phyloP scores from a whole-genome alignment of 768 basidiomycete species.

The Lentinus tigrinus region DNA sequence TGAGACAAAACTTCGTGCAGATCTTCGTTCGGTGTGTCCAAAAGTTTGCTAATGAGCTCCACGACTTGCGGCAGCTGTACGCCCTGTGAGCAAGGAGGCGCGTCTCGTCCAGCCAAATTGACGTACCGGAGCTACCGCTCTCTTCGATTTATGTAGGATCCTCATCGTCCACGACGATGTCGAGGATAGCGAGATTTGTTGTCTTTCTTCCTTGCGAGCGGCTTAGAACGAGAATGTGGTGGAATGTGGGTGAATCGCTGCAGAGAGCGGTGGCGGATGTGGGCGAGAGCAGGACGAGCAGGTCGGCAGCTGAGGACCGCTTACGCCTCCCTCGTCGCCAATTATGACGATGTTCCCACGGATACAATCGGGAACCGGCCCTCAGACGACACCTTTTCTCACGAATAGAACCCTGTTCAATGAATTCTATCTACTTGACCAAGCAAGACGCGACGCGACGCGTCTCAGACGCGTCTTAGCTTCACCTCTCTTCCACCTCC shows the following conservation, averaged over 20 bases:
- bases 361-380: background rate
- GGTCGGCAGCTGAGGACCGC: no score
- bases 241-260: background rate
- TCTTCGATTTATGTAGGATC: constrained; percentile 85
- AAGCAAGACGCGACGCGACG: background rate
- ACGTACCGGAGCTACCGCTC: constrained; percentile 73
- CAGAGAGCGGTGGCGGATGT: constrained; percentile 12
- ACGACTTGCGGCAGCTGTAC: constrained; percentile 75
- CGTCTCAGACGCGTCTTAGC: constrained; percentile 10
- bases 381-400: background rate
- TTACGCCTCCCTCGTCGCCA: constrained; percentile 16
- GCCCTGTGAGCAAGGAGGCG: constrained; percentile 16
- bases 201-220: background rate
- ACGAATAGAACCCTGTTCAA: constrained; percentile 16
- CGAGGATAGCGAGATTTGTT: background rate
- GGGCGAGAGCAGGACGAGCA: constrained; percentile 3
- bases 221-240: background rate
- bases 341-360: constrained; percentile 17
- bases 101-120: constrained; percentile 6
- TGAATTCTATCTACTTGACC: background rate
- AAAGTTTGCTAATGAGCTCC: constrained; percentile 72
- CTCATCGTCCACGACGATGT: constrained; percentile 54
- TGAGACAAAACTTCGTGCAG: constrained; percentile 63
- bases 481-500: background rate
- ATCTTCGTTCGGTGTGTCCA: constrained; percentile 67